Conservation (phyloP, 2,329 filamentous ascomycete genomes). For the Colletotrichum sidae region DNA sequence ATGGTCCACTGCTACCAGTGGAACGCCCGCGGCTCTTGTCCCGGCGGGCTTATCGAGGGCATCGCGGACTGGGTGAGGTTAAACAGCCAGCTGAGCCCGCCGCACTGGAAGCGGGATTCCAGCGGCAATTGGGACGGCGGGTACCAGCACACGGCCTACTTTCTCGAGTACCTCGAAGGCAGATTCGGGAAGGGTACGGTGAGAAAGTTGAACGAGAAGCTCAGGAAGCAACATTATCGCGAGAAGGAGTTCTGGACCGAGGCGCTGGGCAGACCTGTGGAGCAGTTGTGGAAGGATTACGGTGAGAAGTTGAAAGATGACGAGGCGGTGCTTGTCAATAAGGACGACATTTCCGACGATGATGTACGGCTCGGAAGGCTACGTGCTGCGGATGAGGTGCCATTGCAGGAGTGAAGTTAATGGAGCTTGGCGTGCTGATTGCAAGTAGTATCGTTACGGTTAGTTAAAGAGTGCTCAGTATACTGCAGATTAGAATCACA, state of each 20-base stretch:
- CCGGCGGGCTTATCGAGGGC: constrained; percentile 87
- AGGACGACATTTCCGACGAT: constrained; percentile 40
- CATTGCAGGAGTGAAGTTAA: too few relatives aligned
- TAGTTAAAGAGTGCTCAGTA: too few relatives aligned
- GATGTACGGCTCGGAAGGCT: constrained; percentile 32
- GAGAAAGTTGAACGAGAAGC: constrained; percentile 73
- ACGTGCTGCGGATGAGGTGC: constrained; percentile 24
- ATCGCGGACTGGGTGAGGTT: constrained; percentile 94
- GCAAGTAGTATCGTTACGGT: too few relatives aligned
- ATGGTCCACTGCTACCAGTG: constrained; percentile 96
- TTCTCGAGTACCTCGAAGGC: constrained; percentile 85
- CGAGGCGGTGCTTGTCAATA: constrained; percentile 39
- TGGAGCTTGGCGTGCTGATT: too few relatives aligned
- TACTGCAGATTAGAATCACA: not conserved
- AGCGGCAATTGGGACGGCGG: constrained; percentile 83
- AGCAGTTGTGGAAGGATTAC: constrained; percentile 82
- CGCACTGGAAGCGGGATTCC: constrained; percentile 80
- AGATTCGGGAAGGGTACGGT: constrained; percentile 71
- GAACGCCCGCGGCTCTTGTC: constrained; percentile 70
- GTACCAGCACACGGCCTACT: constrained; percentile 92
- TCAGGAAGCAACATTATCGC: constrained; percentile 73
- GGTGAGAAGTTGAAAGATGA: constrained; percentile 46
- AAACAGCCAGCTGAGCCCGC: constrained; percentile 76
- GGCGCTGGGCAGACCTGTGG: constrained; percentile 74
- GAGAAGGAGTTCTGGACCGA: constrained; percentile 75